Evolutionary conservation across 306 rosid genomes (phyloP).

Genomic region (Comarum palustre): DNA sequence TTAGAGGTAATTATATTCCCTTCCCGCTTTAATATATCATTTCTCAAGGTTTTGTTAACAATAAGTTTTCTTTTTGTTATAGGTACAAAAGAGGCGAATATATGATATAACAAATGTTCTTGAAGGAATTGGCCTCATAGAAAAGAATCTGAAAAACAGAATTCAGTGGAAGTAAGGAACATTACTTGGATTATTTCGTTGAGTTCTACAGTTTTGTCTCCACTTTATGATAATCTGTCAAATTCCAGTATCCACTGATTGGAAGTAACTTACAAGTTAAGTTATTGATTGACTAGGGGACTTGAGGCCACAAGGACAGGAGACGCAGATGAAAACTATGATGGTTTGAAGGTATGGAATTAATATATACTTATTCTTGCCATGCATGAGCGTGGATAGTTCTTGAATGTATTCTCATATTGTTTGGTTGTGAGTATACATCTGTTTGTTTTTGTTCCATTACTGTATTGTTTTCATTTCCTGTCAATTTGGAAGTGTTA

Average conservation of each 20-base stretch:
- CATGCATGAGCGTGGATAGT: slow-evolving; percentile 6
- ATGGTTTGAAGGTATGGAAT: slow-evolving; percentile 71
- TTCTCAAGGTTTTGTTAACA: slow-evolving; percentile 25
- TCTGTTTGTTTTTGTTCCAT: neutral
- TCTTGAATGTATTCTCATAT: neutral
- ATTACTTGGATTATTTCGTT: slow-evolving; percentile 15
- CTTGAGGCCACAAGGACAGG: slow-evolving; percentile 80
- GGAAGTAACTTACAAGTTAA: slow-evolving; percentile 30
- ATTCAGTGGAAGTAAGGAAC: slow-evolving; percentile 92
- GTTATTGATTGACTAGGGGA: slow-evolving; percentile 59
- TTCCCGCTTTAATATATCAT: slow-evolving; percentile 20
- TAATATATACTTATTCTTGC: slow-evolving; percentile 21
- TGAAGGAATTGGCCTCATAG: slow-evolving; percentile 98
- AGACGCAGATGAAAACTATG: slow-evolving; percentile 66
- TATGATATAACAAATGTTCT: slow-evolving; percentile 98
- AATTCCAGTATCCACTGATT: slow-evolving; percentile 19
- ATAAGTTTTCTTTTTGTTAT: slow-evolving; percentile 27
- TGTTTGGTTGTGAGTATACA: neutral
- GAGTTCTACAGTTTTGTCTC: slow-evolving; percentile 4
- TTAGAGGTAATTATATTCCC: slow-evolving; percentile 62
- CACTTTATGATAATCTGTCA: slow-evolving; percentile 22
- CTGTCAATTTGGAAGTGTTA: neutral
- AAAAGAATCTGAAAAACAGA: slow-evolving; percentile 93
- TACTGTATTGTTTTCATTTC: neutral
- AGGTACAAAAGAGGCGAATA: slow-evolving; percentile 98